Percentiles rank a stretch among this genome's conserved stretches.
These are phyloP conservation scores for Picochlorum sp. DNA, from an alignment of 139 green algal species.

Conservation along the genomic window DNA sequence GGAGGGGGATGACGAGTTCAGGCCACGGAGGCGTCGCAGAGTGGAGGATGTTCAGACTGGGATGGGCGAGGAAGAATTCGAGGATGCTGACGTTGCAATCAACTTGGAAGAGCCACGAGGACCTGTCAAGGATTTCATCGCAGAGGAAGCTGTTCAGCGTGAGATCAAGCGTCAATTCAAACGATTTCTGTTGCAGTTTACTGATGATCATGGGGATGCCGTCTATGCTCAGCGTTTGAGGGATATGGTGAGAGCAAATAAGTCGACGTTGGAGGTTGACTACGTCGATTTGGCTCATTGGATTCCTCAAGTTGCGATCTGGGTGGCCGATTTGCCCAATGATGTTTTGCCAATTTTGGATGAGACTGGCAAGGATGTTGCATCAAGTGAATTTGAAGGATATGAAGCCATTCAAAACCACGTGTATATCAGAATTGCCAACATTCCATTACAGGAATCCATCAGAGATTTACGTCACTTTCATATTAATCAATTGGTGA, in stretches of 20 bases:
- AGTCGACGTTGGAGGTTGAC: slow-evolving; percentile 72
- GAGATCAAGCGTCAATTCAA: slow-evolving; percentile 53
- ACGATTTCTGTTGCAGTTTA: slow-evolving; percentile 54
- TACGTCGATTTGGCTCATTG: slow-evolving; percentile 69
- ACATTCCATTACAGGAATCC: slow-evolving; percentile 79
- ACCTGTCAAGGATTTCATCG: slow-evolving; percentile 54
- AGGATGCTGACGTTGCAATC: slow-evolving; percentile 33
- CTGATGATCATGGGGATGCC: slow-evolving; percentile 36
- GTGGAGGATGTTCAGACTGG: slow-evolving; percentile 43
- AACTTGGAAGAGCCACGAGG: slow-evolving; percentile 51
- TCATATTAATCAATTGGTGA: slow-evolving; percentile 83
- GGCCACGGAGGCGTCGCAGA: slow-evolving; percentile 35
- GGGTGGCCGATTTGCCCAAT: slow-evolving; percentile 68
- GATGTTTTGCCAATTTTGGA: slow-evolving; percentile 75
- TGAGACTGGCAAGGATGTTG: slow-evolving; percentile 39
- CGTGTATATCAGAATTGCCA: slow-evolving; percentile 80
- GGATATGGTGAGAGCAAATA: slow-evolving; percentile 63
- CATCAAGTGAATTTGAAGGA: slow-evolving; percentile 41
- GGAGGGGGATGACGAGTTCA: slow-evolving; percentile 34
- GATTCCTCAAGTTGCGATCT: slow-evolving; percentile 62
- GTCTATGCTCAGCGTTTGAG: slow-evolving; percentile 51
- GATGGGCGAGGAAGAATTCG: slow-evolving; percentile 21
- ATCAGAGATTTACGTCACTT: slow-evolving; percentile 84
- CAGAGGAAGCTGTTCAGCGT: slow-evolving; percentile 42
- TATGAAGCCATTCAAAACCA: slow-evolving; percentile 36